These are phyloP conservation scores for Blastocladiella emersonii DNA, from an alignment of 371 early-diverging fungal genomes.

Conservation along the genomic window DNA sequence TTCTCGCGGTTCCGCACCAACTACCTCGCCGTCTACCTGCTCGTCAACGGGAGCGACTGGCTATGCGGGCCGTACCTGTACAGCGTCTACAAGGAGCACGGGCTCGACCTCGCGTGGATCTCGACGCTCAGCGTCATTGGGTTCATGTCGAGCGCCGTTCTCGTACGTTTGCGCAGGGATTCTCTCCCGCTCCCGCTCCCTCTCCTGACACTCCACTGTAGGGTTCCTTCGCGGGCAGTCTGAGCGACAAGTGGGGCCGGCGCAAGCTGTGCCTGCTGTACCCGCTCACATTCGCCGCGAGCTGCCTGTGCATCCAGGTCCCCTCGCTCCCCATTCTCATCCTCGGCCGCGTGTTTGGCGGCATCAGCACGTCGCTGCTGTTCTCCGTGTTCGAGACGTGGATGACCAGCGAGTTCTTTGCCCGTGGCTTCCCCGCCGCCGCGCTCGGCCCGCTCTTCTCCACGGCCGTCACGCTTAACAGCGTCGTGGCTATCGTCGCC, in stretches of 20 bases:
- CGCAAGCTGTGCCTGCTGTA: conserved; percentile 16
- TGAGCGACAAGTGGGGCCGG: conserved; percentile 14
- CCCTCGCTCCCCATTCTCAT: conserved; percentile 15
- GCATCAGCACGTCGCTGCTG: conserved; percentile 27
- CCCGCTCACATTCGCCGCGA: conserved; percentile 18
- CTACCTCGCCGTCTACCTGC: conserved; percentile 16
- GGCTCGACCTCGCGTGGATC: conserved; percentile 19
- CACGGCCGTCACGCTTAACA: neutral
- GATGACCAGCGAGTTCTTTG: conserved; percentile 26
- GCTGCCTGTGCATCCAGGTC: conserved; percentile 20
- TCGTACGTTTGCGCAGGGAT: conserved; percentile 13
- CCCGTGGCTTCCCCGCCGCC: conserved; percentile 22
- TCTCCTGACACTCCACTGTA: neutral
- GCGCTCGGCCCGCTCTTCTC: conserved; percentile 23
- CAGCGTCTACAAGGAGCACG: conserved; percentile 23
- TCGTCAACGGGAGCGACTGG: conserved; percentile 23
- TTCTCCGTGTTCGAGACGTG: conserved; percentile 31
- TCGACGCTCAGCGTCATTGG: conserved; percentile 24
- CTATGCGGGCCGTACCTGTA: conserved; percentile 28
- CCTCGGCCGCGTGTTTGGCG: conserved; percentile 27
- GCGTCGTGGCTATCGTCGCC: neutral
- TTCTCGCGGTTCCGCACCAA: neutral
- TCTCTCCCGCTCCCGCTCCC: too few relatives aligned
- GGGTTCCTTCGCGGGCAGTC: neutral
- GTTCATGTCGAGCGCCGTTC: conserved; percentile 22